Evolutionary conservation across 164 flowering plant genomes (phyloP), one percentile per base, ranked within the genome.

Genomic region (Chimonanthus salicifolius): DNA sequence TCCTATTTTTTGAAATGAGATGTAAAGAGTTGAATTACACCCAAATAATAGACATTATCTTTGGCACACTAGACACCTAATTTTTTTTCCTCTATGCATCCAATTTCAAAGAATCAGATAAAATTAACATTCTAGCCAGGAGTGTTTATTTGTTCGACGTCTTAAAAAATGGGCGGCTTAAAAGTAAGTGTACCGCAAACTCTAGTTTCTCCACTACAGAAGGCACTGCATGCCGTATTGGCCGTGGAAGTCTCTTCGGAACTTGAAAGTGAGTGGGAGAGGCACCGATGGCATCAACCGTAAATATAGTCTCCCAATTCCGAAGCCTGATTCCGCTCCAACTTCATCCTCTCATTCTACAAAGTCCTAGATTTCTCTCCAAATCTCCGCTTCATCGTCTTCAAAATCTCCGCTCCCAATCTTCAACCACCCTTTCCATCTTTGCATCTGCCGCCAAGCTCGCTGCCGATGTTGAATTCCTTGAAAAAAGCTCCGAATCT

Each of bases 381-480:
- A 10, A 66, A 66, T 15, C 49, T 44, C 48, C 46, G 45, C 13
- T 7, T 66, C 68, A 48, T 15, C 33, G n/a, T 3, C 11, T 54
- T 54, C 49, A 48, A 66, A 46, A 46, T 21, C 47, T 58, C 50
- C 72, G 49, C 18, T 65, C 33, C 16, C 69, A 49, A 9, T 75
- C 58, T 18, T 62, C 71, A 74, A 45, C 21, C 66, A 70, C 78
- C 8, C 18, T 73, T 47, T 75, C 78, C 8, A 18, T 70, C 54
- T 66, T 72, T 6, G 76, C 71, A 3, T 75, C 81, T 69, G 64
- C 78, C 9, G 50, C 71, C 11, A 72, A 75, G 16, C 49, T 76
- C 9, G 66, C 60, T 16, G 44, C 78, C 48, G 78, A 79, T 16
- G 11, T 79, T 45, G 58, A 79, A 60, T 67, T 72, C 64, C 48